Percentiles rank a stretch among this genome's conserved stretches.
Conservation (phyloP, 2,329 filamentous ascomycete genomes). For the Pleoardoris graminearum region DNA sequence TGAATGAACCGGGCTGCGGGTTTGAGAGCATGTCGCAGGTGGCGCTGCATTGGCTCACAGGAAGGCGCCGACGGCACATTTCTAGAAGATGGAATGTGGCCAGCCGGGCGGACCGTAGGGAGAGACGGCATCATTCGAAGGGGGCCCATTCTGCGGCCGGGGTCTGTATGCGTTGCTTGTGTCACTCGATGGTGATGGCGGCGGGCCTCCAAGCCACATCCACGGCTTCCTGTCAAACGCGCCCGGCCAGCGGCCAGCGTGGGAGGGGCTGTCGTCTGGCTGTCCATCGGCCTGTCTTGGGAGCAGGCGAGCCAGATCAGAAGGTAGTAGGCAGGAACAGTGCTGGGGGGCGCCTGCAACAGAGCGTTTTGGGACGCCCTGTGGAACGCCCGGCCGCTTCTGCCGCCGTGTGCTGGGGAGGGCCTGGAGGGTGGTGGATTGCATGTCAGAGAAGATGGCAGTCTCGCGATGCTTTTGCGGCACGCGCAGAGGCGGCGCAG, state of each 20-base stretch:
- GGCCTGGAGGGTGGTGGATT: not conserved
- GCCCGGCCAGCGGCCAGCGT: slow-evolving; percentile 1
- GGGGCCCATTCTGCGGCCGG: slow-evolving; percentile 10
- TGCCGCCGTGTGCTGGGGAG: slow-evolving; percentile 20
- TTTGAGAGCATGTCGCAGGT: slow-evolving; percentile 23
- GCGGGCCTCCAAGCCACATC: slow-evolving; percentile 15
- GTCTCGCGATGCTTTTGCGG: not conserved
- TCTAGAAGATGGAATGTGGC: slow-evolving; percentile 20
- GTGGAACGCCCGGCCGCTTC: slow-evolving; percentile 30
- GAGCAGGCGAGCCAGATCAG: slow-evolving; percentile 20
- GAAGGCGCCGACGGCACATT: slow-evolving; percentile 24
- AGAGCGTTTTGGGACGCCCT: slow-evolving; percentile 32
- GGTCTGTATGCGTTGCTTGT: slow-evolving; percentile 11
- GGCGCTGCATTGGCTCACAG: slow-evolving; percentile 23
- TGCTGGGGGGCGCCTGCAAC: slow-evolving; percentile 37
- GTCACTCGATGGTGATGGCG: slow-evolving; percentile 7
- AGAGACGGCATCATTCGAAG: not conserved
- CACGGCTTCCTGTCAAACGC: slow-evolving; percentile 14
- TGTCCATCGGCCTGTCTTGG: slow-evolving; percentile 6
- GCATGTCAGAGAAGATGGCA: not conserved
- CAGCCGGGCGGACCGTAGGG: slow-evolving; percentile 10
- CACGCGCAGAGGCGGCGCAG: slow-evolving; percentile 3
- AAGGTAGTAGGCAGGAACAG: slow-evolving; percentile 27
- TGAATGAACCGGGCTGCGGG: slow-evolving; percentile 38
- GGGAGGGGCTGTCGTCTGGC: slow-evolving; percentile 2